Percentiles rank a stretch among this genome's conserved stretches.
phyloP scores from a whole-genome alignment of 768 basidiomycete genomes.

The Pulveroboletus frians region DNA sequence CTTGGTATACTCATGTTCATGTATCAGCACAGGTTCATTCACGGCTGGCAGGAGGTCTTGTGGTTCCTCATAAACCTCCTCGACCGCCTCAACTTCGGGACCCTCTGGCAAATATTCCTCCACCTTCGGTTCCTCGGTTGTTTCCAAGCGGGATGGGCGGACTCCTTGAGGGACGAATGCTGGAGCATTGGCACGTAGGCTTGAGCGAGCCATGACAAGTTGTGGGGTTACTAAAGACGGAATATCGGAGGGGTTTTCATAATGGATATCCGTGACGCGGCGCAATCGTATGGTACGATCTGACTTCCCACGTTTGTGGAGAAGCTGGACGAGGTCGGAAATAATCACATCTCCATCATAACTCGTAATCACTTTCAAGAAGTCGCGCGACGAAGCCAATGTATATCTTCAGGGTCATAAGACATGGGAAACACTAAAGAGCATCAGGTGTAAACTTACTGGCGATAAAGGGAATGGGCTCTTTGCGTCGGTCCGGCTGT shows the following conservation, averaged over 20 bases:
- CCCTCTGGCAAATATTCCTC: background rate
- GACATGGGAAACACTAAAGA: background rate
- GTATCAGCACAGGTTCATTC: conserved; percentile 14
- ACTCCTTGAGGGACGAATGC: conserved; percentile 11
- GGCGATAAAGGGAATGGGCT: conserved; percentile 5
- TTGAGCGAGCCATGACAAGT: conserved; percentile 8
- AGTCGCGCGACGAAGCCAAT: background rate
- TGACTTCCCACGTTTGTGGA: conserved; percentile 13
- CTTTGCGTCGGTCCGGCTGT: background rate
- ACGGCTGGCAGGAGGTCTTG: conserved; percentile 5
- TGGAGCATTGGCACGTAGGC: conserved; percentile 12
- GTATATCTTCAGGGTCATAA: background rate
- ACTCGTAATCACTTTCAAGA: conserved; percentile 10
- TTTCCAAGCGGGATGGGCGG: background rate
- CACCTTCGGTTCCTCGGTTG: background rate
- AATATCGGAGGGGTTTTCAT: conserved; percentile 27
- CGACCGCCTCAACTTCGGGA: background rate
- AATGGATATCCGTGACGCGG: conserved; percentile 31
- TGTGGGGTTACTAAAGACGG: conserved; percentile 23
- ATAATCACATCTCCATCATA: conserved; percentile 5
- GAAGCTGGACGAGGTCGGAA: conserved; percentile 18
- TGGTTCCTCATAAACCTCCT: conserved; percentile 12
- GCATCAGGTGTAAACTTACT: background rate
- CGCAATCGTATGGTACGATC: background rate
- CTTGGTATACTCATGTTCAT: conserved; percentile 18